phyloP scores from a whole-genome alignment of 202 grass and related monocot species.

The Sporobolus alterniflorus region DNA sequence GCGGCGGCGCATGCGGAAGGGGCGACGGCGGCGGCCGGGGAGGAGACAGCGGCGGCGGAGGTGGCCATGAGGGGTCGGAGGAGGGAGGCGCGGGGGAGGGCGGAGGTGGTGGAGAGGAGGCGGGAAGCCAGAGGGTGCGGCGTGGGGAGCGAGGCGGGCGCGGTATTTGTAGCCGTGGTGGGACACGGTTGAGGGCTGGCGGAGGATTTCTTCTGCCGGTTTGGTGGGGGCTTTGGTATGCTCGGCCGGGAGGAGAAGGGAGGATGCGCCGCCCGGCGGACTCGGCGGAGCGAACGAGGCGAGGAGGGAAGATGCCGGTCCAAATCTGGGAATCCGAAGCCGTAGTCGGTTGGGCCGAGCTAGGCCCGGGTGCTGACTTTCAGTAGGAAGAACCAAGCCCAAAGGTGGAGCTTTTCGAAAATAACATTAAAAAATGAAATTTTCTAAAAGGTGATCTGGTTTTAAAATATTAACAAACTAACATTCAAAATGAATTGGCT shows the following conservation, averaged over 20 bases:
- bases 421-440: too few relatives aligned
- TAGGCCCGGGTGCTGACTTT: neutral
- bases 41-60: conserved; percentile 2
- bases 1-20: neutral
- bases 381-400: neutral
- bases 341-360: too few relatives aligned
- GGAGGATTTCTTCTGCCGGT: neutral
- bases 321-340: neutral
- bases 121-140: conserved; percentile 50
- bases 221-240: conserved; percentile 21
- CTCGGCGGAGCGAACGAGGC: conserved; percentile 54
- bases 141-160: neutral
- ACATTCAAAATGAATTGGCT: neutral
- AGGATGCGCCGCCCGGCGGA: neutral
- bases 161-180: too few relatives aligned
- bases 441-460: too few relatives aligned
- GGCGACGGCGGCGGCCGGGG: conserved; percentile 12
- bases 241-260: conserved; percentile 4
- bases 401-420: too few relatives aligned
- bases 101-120: conserved; percentile 25
- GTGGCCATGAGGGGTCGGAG: conserved; percentile 44
- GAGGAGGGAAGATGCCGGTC: neutral
- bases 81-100: conserved; percentile 1
- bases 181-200: neutral
- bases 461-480: too few relatives aligned